phyloP scores from a whole-genome alignment of 2,329 filamentous ascomycete species.

The Talaromyces atroroseus region DNA sequence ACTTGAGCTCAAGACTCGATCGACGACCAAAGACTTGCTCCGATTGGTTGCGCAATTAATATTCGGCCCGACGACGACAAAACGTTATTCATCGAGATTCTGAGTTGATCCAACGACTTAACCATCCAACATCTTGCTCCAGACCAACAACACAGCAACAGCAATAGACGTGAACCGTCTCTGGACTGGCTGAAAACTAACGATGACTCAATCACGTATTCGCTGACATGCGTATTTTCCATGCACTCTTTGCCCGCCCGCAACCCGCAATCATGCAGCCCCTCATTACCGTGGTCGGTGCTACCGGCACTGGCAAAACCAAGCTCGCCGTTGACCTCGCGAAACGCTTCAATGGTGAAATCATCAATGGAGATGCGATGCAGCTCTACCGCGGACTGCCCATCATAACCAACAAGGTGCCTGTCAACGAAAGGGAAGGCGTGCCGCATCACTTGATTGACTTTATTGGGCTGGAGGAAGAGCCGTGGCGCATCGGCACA shows the following conservation, averaged over 20 bases:
- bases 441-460: slow-evolving; percentile 86
- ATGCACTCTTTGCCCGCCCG: slow-evolving; percentile 20
- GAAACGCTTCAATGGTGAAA: slow-evolving; percentile 75
- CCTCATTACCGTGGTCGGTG: slow-evolving; percentile 75
- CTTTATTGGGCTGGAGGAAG: slow-evolving; percentile 66
- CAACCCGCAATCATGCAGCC: slow-evolving; percentile 42
- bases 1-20: background rate
- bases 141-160: background rate
- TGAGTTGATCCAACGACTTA: too few species aligned
- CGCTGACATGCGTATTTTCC: slow-evolving; percentile 24
- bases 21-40: background rate
- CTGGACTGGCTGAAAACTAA: background rate
- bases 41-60: background rate
- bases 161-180: background rate
- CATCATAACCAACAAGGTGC: slow-evolving; percentile 93
- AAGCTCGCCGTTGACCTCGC: slow-evolving; percentile 92
- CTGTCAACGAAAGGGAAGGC: slow-evolving; percentile 65
- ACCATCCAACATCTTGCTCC: too few species aligned
- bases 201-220: background rate
- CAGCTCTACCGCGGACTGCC: slow-evolving; percentile 90
- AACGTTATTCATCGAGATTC: background rate
- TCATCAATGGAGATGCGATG: slow-evolving; percentile 98
- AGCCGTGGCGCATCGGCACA: slow-evolving; percentile 74
- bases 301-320: slow-evolving; percentile 90
- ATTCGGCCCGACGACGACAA: background rate